These are phyloP conservation scores for Trichocomaceae sp. DNA, from an alignment of 2,329 filamentous ascomycete genomes.

Conservation along the genomic window DNA sequence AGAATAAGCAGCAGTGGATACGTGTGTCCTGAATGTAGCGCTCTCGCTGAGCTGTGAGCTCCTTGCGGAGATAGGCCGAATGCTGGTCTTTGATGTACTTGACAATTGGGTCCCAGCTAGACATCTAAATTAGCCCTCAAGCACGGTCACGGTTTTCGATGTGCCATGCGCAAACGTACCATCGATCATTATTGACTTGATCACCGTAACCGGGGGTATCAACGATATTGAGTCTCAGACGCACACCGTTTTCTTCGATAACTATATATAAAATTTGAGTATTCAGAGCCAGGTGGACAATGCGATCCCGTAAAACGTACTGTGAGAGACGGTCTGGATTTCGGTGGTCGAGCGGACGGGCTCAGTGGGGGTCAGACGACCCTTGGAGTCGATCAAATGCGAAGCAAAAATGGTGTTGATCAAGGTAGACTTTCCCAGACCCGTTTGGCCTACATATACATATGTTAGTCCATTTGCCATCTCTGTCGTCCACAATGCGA, in stretches of 20 bases:
- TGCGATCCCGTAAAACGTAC: slow-evolving; percentile 32
- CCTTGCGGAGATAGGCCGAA: slow-evolving; percentile 97
- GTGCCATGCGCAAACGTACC: slow-evolving; percentile 38
- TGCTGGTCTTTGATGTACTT: slow-evolving; percentile 99
- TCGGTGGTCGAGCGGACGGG: slow-evolving; percentile 91
- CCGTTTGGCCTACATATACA: slow-evolving; percentile 89
- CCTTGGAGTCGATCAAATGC: slow-evolving; percentile 98
- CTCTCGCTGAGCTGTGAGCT: slow-evolving; percentile 97
- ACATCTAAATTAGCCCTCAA: slow-evolving; percentile 8
- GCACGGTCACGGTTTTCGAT: background rate
- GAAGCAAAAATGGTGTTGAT: slow-evolving; percentile 99
- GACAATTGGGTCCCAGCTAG: slow-evolving; percentile 94
- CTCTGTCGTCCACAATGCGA: background rate
- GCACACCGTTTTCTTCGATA: slow-evolving; percentile 98
- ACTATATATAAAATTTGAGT: slow-evolving; percentile 39
- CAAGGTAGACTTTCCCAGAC: slow-evolving; percentile 95
- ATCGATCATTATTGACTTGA: slow-evolving; percentile 99
- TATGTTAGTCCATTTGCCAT: background rate
- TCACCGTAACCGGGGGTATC: slow-evolving; percentile 98
- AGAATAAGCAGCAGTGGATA: slow-evolving; percentile 99
- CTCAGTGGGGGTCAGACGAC: slow-evolving; percentile 86
- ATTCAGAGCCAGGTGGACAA: background rate
- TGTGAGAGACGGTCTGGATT: slow-evolving; percentile 95
- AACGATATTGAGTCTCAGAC: slow-evolving; percentile 95
- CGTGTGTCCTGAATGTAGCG: slow-evolving; percentile 98